Evolutionary conservation across 108 stramenopile species (phyloP).

Genomic region (Cyclotella atomus): DNA sequence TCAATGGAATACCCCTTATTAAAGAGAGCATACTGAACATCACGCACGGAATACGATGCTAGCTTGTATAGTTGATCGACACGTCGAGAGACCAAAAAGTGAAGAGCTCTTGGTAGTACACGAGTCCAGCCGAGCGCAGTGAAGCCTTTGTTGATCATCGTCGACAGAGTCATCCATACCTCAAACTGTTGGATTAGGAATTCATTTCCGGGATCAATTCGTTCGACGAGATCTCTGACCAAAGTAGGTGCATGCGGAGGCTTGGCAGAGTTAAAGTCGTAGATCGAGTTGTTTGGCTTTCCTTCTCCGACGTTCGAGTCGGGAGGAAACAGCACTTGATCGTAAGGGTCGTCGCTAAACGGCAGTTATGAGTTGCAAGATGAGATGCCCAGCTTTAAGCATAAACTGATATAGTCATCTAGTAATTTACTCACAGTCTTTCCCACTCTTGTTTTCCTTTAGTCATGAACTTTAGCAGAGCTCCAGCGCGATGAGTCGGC

Average conservation of each 20-base stretch:
- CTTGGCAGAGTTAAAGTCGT: slow-evolving; percentile 52
- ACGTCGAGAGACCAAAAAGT: slow-evolving; percentile 47
- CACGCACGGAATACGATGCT: slow-evolving; percentile 57
- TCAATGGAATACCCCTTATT: slow-evolving; percentile 48
- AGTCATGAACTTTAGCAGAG: slow-evolving; percentile 59
- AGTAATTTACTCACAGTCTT: slow-evolving; percentile 30
- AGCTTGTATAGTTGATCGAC: slow-evolving; percentile 51
- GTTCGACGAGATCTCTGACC: slow-evolving; percentile 27
- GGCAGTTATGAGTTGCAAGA: not conserved
- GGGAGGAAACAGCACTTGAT: slow-evolving; percentile 54
- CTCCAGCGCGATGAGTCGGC: slow-evolving; percentile 47
- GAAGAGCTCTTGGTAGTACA: slow-evolving; percentile 49
- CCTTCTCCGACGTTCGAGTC: slow-evolving; percentile 37
- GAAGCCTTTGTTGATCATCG: slow-evolving; percentile 53
- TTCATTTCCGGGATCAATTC: slow-evolving; percentile 48
- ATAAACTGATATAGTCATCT: too few species aligned
- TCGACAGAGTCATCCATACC: slow-evolving; percentile 53
- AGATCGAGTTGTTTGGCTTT: slow-evolving; percentile 36
- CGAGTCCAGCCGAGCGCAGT: slow-evolving; percentile 54
- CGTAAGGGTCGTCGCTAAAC: slow-evolving; percentile 54
- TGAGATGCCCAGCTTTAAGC: not conserved
- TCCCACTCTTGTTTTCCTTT: slow-evolving; percentile 60
- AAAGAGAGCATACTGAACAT: slow-evolving; percentile 63
- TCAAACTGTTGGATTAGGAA: slow-evolving; percentile 27
- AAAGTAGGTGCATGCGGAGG: slow-evolving; percentile 13